Evolutionary conservation across 1,139 yeast species (phyloP).

Genomic region (Candida mesenterica): DNA sequence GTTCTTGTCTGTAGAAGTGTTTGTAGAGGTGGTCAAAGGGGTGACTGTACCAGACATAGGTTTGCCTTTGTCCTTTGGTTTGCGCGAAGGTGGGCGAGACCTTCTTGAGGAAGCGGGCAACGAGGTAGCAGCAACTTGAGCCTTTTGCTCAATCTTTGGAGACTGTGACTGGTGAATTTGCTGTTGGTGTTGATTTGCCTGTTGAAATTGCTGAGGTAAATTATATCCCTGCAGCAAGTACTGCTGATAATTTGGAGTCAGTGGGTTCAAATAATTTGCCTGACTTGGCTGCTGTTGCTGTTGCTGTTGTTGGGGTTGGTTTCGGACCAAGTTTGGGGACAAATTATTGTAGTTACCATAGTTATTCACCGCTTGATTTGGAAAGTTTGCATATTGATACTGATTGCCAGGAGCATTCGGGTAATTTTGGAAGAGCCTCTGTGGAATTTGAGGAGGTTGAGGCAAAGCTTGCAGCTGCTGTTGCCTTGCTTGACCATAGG

Average conservation of each 20-base stretch:
- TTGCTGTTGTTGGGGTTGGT: conserved; percentile 7
- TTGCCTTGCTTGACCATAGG: conserved; percentile 1
- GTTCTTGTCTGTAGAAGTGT: conserved; percentile 13
- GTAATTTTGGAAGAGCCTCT: conserved; percentile 16
- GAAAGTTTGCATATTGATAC: conserved; percentile 12
- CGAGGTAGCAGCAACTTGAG: conserved; percentile 1
- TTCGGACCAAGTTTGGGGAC: conserved; percentile 14
- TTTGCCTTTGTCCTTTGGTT: conserved; percentile 7
- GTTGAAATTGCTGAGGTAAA: conserved; percentile 8
- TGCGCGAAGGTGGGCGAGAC: conserved; percentile 4
- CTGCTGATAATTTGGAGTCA: conserved; percentile 13
- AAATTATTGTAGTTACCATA: conserved; percentile 2
- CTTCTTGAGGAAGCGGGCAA: conserved; percentile 1
- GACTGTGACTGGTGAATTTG: conserved; percentile 5
- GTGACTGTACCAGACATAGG: conserved; percentile 6
- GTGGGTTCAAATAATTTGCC: conserved; percentile 10
- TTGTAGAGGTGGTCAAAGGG: conserved; percentile 7
- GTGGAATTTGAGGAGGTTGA: conserved; percentile 14
- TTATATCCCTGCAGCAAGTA: conserved; percentile 13
- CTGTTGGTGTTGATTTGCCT: conserved; percentile 2
- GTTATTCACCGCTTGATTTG: conserved; percentile 7
- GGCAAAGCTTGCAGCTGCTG: conserved; percentile 12
- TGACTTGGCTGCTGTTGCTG: conserved; percentile 10
- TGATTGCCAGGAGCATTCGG: conserved; percentile 12
- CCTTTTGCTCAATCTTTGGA: conserved; percentile 5